Evolutionary conservation across 2,329 filamentous ascomycete genomes (phyloP).

Genomic region (Aureobasidium mangrovei): DNA sequence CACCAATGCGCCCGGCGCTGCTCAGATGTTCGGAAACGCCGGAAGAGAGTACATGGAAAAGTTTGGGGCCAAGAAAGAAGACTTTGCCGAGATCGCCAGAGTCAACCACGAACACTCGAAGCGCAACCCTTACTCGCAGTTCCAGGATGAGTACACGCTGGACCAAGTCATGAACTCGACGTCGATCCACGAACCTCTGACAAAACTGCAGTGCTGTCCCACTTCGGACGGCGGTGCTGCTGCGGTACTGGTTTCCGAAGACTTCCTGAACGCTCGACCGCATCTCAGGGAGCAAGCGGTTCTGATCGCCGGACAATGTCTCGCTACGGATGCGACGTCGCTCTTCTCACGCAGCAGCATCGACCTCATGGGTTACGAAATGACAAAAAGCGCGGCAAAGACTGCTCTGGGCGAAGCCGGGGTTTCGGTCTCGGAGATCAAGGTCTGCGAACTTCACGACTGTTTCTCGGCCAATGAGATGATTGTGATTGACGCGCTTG

Average conservation of each 20-base stretch:
- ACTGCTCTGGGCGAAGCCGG: constrained; percentile 67
- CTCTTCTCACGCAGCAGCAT: constrained; percentile 76
- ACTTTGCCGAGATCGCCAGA: constrained; percentile 91
- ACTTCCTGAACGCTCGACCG: constrained; percentile 76
- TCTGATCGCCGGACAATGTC: constrained; percentile 75
- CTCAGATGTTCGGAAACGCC: constrained; percentile 93
- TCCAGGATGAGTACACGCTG: constrained; percentile 81
- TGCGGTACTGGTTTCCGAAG: constrained; percentile 78
- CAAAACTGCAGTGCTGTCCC: constrained; percentile 97
- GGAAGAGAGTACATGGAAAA: constrained; percentile 92
- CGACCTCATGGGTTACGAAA: constrained; percentile 81
- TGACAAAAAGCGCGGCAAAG: constrained; percentile 63
- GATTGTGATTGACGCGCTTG: constrained; percentile 78
- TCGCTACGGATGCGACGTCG: constrained; percentile 73
- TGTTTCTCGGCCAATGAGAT: constrained; percentile 96
- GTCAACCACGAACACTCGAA: constrained; percentile 88
- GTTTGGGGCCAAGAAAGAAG: constrained; percentile 73
- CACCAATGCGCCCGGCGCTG: constrained; percentile 73
- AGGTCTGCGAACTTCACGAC: constrained; percentile 89
- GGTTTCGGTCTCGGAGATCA: constrained; percentile 56
- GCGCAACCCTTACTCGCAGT: constrained; percentile 96
- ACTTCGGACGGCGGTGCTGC: constrained; percentile 90
- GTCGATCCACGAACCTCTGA: constrained; percentile 77
- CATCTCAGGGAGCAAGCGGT: constrained; percentile 77
- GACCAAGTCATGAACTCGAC: constrained; percentile 70